Percentiles rank a stretch among this genome's conserved stretches.
Conservation (phyloP, 2,329 filamentous ascomycete genomes). For the Fonsecaea nubica region DNA sequence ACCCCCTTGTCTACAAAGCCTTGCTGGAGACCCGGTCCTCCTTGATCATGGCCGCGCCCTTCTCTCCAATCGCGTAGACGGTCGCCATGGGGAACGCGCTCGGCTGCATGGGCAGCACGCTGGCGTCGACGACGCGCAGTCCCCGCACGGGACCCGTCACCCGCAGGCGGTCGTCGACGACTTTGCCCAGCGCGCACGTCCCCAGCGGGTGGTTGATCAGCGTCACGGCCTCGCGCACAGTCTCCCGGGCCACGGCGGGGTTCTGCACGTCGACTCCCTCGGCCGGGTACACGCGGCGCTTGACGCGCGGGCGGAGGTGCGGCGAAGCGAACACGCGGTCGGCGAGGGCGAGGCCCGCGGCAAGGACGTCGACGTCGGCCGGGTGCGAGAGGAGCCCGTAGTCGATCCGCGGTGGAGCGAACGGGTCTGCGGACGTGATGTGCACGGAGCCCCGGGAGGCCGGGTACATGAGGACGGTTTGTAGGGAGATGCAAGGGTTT, state of each 20-base stretch:
- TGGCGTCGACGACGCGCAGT: slow-evolving; percentile 28
- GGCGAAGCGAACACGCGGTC: slow-evolving; percentile 7
- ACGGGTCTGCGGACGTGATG: slow-evolving; percentile 40
- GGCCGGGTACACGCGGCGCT: slow-evolving; percentile 11
- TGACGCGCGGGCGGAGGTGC: slow-evolving; percentile 4
- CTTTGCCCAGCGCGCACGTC: slow-evolving; percentile 44
- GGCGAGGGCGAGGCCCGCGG: slow-evolving; percentile 24
- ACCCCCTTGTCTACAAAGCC: not conserved
- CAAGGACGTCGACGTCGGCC: slow-evolving; percentile 52
- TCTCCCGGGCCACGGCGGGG: slow-evolving; percentile 17
- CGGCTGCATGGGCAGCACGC: slow-evolving; percentile 42
- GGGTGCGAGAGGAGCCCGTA: slow-evolving; percentile 52
- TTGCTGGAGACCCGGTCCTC: slow-evolving; percentile 32
- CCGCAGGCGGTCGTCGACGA: slow-evolving; percentile 41
- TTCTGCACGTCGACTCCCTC: slow-evolving; percentile 20
- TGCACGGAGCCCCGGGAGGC: slow-evolving; percentile 59
- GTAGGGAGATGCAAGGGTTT: slow-evolving; percentile 55
- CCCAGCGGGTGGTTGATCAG: slow-evolving; percentile 40
- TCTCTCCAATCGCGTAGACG: slow-evolving; percentile 46
- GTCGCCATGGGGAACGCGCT: slow-evolving; percentile 42
- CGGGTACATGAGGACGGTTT: slow-evolving; percentile 59
- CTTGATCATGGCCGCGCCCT: slow-evolving; percentile 45
- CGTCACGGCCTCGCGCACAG: slow-evolving; percentile 40
- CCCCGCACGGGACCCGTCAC: slow-evolving; percentile 42
- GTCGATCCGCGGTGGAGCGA: slow-evolving; percentile 50